A percentile compares a stretch with the other conserved stretches of the same genome.
These are phyloP conservation scores for Luzula sylvatica DNA, from an alignment of 176 grass and related monocot species.

Conservation along the genomic window DNA sequence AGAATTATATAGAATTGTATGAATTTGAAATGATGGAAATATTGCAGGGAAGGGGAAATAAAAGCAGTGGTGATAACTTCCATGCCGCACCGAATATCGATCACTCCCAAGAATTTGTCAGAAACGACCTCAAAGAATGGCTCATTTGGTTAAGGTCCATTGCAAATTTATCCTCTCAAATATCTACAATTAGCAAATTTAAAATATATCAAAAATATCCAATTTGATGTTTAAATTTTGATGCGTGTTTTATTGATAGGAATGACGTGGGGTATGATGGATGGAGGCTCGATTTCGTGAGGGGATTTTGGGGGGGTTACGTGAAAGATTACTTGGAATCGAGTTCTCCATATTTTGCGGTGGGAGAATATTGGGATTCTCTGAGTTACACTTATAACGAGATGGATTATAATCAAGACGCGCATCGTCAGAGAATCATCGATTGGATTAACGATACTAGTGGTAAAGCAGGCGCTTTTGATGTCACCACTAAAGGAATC, in stretches of 20 bases:
- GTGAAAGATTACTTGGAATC: constrained; percentile 95
- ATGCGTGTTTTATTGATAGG: constrained; percentile 15
- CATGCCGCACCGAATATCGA: constrained; percentile 99
- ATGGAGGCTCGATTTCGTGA: constrained; percentile 94
- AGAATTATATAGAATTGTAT: too few species aligned
- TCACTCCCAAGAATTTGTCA: constrained; percentile 97
- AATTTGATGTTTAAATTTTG: background rate
- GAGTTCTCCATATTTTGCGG: constrained; percentile 74
- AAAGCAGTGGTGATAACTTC: constrained; percentile 96
- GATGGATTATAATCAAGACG: constrained; percentile 98
- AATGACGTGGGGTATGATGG: constrained; percentile 95
- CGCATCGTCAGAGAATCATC: constrained; percentile 95
- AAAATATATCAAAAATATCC: too few species aligned
- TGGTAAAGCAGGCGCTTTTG: constrained; percentile 83
- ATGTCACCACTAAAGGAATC: constrained; percentile 98
- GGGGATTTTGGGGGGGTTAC: constrained; percentile 99
- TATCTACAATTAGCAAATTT: too few species aligned
- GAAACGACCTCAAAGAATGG: constrained; percentile 89
- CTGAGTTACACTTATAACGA: constrained; percentile 95
- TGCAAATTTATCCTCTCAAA: background rate
- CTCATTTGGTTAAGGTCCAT: constrained; percentile 74
- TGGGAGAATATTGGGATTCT: constrained; percentile 99
- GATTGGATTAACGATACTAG: constrained; percentile 98
- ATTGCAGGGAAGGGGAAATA: constrained; percentile 88
- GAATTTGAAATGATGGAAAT: background rate